phyloP scores from a whole-genome alignment of 352 stramenopile species.

The Phytophthora melonis region DNA sequence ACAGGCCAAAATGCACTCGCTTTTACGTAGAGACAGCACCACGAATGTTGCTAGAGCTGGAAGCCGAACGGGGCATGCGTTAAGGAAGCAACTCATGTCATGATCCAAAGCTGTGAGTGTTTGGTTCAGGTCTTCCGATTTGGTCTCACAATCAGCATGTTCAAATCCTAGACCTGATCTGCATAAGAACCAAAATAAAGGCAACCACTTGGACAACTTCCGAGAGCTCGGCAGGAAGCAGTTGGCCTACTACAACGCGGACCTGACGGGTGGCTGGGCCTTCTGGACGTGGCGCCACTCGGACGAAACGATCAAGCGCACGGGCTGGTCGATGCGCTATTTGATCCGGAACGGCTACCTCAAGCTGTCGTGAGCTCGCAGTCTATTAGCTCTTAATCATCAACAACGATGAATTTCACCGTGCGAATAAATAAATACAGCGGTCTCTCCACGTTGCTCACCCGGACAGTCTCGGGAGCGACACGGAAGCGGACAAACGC shows the following conservation, averaged over 20 bases:
- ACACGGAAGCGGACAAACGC: conserved; percentile 30
- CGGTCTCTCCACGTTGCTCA: conserved; percentile 9
- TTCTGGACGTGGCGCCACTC: conserved; percentile 56
- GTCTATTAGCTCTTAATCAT: background rate
- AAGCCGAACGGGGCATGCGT: too few species aligned
- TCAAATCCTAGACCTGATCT: too few species aligned
- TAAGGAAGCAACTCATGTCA: too few species aligned
- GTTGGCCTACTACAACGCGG: conserved; percentile 31
- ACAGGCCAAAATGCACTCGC: too few species aligned
- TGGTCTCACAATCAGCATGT: too few species aligned
- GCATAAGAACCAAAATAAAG: too few species aligned
- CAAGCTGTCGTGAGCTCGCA: conserved; percentile 6
- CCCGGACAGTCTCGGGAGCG: conserved; percentile 29
- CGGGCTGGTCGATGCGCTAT: conserved; percentile 47
- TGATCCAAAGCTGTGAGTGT: too few species aligned
- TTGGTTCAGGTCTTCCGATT: too few species aligned
- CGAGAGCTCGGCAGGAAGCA: conserved; percentile 37
- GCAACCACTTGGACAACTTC: too few species aligned
- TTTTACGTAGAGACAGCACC: too few species aligned
- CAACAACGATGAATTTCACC: background rate
- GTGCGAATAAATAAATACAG: conserved; percentile 1
- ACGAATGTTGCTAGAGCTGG: too few species aligned
- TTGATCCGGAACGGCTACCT: conserved; percentile 37
- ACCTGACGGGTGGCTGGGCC: conserved; percentile 38
- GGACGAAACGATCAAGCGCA: conserved; percentile 41